These are phyloP conservation scores for Triticum timopheevii DNA, from an alignment of 176 grass and related monocot species.

Conservation along the genomic window DNA sequence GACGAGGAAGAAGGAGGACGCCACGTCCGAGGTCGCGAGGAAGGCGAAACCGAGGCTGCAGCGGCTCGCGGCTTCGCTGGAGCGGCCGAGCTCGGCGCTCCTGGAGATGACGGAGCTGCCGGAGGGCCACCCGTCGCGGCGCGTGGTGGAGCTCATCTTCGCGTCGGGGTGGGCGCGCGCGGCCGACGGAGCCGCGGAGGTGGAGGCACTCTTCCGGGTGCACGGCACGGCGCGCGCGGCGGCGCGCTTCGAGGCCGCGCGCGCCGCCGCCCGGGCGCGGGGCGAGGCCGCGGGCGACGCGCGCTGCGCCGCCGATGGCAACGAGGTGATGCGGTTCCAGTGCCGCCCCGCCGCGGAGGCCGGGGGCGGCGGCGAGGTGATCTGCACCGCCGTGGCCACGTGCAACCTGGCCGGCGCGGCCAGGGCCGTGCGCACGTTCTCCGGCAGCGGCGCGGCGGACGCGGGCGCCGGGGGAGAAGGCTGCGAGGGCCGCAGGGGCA, in stretches of 20 bases:
- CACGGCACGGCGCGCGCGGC: slow-evolving; percentile 35
- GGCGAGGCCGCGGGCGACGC: not conserved
- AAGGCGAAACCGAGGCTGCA: not conserved
- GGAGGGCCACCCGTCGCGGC: slow-evolving; percentile 39
- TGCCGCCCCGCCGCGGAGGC: slow-evolving; percentile 31
- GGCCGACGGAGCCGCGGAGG: not conserved
- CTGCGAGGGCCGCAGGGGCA: slow-evolving; percentile 11
- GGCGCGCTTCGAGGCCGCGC: slow-evolving; percentile 44
- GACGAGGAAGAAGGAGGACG: not conserved
- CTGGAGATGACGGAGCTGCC: slow-evolving; percentile 44
- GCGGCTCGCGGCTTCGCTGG: not conserved
- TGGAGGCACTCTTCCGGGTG: slow-evolving; percentile 54
- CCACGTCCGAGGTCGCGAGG: not conserved
- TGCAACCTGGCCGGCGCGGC: not conserved
- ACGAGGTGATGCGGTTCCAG: slow-evolving; percentile 62
- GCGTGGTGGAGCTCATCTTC: slow-evolving; percentile 52
- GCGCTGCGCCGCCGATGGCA: slow-evolving; percentile 54
- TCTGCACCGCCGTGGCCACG: slow-evolving; percentile 19
- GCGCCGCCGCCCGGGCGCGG: not conserved
- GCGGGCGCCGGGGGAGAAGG: not conserved
- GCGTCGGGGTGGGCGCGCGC: slow-evolving; percentile 21
- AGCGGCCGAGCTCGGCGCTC: not conserved
- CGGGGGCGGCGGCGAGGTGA: not conserved
- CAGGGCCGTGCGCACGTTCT: slow-evolving; percentile 40
- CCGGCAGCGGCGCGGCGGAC: slow-evolving; percentile 40